Evolutionary conservation across 106 monocot genomes (phyloP).

Genomic region (Platanthera zijinensis): DNA sequence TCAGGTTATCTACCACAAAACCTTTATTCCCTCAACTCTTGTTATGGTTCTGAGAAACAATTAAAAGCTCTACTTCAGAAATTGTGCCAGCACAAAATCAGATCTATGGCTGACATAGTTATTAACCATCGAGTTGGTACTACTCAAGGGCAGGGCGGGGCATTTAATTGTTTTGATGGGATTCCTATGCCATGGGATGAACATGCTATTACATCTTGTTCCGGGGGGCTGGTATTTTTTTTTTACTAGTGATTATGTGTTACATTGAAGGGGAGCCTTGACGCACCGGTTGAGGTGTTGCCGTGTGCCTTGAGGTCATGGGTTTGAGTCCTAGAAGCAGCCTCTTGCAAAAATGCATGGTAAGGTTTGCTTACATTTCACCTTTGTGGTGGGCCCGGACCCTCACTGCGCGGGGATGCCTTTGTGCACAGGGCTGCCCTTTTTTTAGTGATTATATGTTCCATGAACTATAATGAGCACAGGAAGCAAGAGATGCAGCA

Average conservation of each 20-base stretch:
- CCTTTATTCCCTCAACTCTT: constrained; percentile 62
- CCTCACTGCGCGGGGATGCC: too few species aligned
- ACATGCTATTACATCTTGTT: constrained; percentile 76
- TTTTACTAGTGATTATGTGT: not conserved
- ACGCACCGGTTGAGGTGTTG: too few species aligned
- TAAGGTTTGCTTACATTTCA: too few species aligned
- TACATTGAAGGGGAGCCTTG: too few species aligned
- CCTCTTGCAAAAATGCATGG: too few species aligned
- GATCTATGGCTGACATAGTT: constrained; percentile 90
- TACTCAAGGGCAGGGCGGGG: constrained; percentile 53
- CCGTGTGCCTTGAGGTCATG: too few species aligned
- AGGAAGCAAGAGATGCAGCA: too few species aligned
- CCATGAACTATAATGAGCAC: not conserved
- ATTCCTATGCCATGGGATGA: constrained; percentile 83
- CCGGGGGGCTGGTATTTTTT: constrained; percentile 63
- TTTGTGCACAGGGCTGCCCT: too few species aligned
- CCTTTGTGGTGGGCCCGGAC: too few species aligned
- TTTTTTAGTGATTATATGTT: not conserved
- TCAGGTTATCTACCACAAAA: constrained; percentile 87
- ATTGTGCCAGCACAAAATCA: constrained; percentile 45
- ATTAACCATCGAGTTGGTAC: constrained; percentile 92
- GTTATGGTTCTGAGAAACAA: constrained; percentile 51
- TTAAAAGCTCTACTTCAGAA: constrained; percentile 54
- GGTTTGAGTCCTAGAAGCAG: too few species aligned
- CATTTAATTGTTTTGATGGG: constrained; percentile 72